Percentiles rank a stretch among this genome's conserved stretches.
phyloP scores from a whole-genome alignment of 257 asterid species.

The Gentiana macrophylla region DNA sequence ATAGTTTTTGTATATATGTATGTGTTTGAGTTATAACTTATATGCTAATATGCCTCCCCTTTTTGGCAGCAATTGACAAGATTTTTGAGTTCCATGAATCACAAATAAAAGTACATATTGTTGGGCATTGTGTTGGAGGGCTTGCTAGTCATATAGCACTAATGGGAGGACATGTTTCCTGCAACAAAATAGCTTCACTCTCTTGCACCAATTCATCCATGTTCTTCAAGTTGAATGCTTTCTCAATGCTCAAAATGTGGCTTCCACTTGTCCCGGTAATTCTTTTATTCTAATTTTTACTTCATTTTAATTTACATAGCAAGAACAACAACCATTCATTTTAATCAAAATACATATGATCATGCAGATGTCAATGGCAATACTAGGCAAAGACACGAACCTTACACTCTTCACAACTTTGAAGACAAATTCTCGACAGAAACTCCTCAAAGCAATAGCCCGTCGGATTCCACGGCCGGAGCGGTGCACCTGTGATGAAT shows the following conservation, averaged over 20 bases:
- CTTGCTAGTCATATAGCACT: slow-evolving; percentile 40
- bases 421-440: slow-evolving; percentile 19
- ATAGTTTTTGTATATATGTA: neutral
- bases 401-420: slow-evolving; percentile 25
- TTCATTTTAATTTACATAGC: no score
- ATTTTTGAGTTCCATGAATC: slow-evolving; percentile 24
- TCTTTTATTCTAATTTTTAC: neutral
- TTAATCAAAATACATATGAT: neutral
- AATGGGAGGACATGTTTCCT: slow-evolving; percentile 44
- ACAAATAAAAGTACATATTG: slow-evolving; percentile 25
- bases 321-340: no score
- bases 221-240: slow-evolving; percentile 39
- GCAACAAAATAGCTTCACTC: slow-evolving; percentile 37
- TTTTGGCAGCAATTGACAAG: slow-evolving; percentile 31
- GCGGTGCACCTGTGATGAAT: slow-evolving; percentile 41
- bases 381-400: slow-evolving; percentile 34
- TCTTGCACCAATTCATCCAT: slow-evolving; percentile 50
- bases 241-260: slow-evolving; percentile 41
- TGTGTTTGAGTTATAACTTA: neutral
- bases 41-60: neutral
- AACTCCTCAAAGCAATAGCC: slow-evolving; percentile 31
- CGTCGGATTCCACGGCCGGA: slow-evolving; percentile 38
- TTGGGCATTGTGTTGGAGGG: slow-evolving; percentile 53
- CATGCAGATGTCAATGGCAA: slow-evolving; percentile 38
- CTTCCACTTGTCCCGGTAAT: slow-evolving; percentile 48